Conservation (phyloP, 148 eudicot species). For the Camellia granthamiana region DNA sequence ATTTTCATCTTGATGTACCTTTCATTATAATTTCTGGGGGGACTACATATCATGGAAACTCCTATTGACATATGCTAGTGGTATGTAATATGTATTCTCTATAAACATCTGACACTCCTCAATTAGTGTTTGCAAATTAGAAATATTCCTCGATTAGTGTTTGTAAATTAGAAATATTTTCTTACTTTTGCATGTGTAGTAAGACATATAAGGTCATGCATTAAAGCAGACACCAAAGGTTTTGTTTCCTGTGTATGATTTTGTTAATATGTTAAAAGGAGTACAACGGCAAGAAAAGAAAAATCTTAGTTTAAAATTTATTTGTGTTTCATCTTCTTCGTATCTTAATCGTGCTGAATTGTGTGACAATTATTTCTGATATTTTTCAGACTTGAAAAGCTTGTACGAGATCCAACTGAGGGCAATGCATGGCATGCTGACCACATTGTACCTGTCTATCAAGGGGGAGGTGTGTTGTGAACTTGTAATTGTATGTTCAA, state of each 20-base stretch:
- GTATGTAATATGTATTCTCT: background rate
- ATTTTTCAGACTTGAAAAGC: slow-evolving; percentile 64
- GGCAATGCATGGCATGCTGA: slow-evolving; percentile 99
- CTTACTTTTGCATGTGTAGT: background rate
- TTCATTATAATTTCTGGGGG: background rate
- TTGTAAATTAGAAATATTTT: background rate
- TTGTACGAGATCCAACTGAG: slow-evolving; percentile 77
- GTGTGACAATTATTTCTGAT: slow-evolving; percentile 1
- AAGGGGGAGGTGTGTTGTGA: slow-evolving; percentile 73
- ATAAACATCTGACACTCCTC: background rate
- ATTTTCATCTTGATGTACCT: background rate
- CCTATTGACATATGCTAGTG: background rate
- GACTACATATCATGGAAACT: background rate
- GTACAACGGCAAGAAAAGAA: background rate
- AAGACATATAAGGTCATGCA: background rate
- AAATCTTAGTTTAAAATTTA: background rate
- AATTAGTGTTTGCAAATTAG: background rate
- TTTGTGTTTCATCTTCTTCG: background rate
- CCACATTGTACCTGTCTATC: slow-evolving; percentile 79
- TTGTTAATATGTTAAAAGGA: background rate
- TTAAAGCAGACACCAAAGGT: background rate
- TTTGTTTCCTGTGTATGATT: background rate
- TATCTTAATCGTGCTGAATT: background rate
- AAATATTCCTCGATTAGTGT: too few species aligned
- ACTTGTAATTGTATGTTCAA: background rate